Conservation (phyloP, 805 yeast species). For the Suhomyces tanzawaensis region DNA sequence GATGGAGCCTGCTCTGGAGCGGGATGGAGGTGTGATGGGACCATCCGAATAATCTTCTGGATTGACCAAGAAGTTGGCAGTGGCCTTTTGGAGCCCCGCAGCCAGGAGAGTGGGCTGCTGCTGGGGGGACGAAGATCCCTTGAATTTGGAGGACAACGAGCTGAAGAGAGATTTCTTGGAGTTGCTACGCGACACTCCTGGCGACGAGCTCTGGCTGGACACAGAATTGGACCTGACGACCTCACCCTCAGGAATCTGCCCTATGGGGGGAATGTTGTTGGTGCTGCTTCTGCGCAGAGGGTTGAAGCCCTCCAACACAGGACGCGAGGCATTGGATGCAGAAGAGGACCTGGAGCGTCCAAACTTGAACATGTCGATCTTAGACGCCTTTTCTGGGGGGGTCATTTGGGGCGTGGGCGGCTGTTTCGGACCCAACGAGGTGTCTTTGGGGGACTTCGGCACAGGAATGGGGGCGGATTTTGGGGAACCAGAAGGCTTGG, state of each 20-base stretch:
- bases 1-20: neutral
- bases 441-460: neutral
- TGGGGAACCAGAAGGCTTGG: neutral
- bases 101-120: neutral
- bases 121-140: constrained; percentile 10
- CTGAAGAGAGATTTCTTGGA: constrained; percentile 28
- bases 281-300: constrained; percentile 9
- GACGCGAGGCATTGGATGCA: constrained; percentile 10
- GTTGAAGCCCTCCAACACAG: constrained; percentile 1
- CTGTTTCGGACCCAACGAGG: neutral
- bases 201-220: constrained; percentile 9
- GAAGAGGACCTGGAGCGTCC: constrained; percentile 29
- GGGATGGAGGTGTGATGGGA: neutral
- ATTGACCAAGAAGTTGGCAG: neutral
- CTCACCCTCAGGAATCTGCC: constrained; percentile 1
- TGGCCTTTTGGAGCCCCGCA: constrained; percentile 1
- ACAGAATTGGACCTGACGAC: neutral
- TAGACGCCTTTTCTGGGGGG: constrained; percentile 12
- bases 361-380: constrained; percentile 22
- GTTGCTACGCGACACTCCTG: constrained; percentile 15
- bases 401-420: neutral
- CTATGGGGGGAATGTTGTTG: constrained; percentile 1
- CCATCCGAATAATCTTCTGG: neutral
- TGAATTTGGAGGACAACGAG: constrained; percentile 41
- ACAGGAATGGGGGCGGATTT: neutral